Conservation (phyloP, 306 rosid species). For the Begonia peltatifolia region DNA sequence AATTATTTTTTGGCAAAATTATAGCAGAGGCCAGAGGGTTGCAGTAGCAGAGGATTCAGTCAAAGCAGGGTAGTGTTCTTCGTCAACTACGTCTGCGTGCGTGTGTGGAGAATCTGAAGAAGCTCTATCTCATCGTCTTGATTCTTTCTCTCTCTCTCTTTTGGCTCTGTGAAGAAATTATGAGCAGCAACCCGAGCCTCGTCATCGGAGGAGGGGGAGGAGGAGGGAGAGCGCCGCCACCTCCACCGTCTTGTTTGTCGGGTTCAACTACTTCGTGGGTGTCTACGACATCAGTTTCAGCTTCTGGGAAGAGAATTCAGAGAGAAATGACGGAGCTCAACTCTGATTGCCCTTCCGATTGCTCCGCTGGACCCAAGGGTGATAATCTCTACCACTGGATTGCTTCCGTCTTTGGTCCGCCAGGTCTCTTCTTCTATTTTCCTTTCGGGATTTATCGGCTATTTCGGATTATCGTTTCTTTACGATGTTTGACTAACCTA, state of each 20-base stretch:
- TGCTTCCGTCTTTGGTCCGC: slow-evolving; percentile 71
- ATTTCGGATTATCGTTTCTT: no score
- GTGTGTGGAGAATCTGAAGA: no score
- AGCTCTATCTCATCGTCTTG: no score
- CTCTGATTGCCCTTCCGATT: slow-evolving; percentile 62
- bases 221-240: slow-evolving; percentile 4
- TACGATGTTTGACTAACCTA: no score
- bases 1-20: no score
- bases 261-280: slow-evolving; percentile 50
- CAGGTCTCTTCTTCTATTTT: slow-evolving; percentile 23
- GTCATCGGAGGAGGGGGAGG: slow-evolving; percentile 8
- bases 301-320: slow-evolving; percentile 80
- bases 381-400: slow-evolving; percentile 93
- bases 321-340: slow-evolving; percentile 75
- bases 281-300: slow-evolving; percentile 56
- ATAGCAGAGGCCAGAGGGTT: no score
- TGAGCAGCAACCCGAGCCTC: neutral
- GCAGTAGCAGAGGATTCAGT: no score
- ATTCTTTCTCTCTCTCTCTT: no score
- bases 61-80: no score
- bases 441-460: no score
- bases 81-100: no score
- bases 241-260: slow-evolving; percentile 3
- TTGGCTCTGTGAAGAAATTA: neutral
- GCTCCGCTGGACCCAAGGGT: slow-evolving; percentile 91